Evolutionary conservation across 2,329 filamentous ascomycete genomes (phyloP), one percentile per base, ranked within the genome.

Genomic region (Fusarium sp.): DNA sequence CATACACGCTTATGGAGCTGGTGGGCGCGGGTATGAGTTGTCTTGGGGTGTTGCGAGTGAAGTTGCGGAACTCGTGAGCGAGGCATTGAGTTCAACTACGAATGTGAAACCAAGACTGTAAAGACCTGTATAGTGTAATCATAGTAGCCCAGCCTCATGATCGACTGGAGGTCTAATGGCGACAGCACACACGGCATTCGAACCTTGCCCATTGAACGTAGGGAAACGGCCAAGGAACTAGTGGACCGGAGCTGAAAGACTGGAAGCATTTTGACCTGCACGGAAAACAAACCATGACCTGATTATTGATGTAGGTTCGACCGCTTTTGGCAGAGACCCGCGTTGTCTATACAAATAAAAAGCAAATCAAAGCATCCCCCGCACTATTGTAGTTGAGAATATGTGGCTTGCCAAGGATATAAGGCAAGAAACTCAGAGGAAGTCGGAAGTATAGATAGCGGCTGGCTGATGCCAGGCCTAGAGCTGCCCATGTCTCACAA

Each of bases 21-120:
- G 84, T 4, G 86, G 86, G 4, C 77, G 86, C n/a, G 86, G 86
- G 0, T 88, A 81, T 64, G 86, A 88, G 73, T 63, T 88, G 7
- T 86, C 84, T 13, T 86, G 85, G 83, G 85, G 85, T 0, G 79
- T 88, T 6, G 85, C 85, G 0, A 78, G 78, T 42, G 81, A 81
- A 46, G 82, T 85, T 3, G 35, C 45, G 2, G 56, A 47, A 6
- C 39, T 71, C 41, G 57, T 31, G 3, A 58, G 48, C 7, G 46
- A 58, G 3, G 10, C 70, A 12, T 29, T 70, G 24, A 19, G 38
- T 0, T 45, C 25, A 1, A 12, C 36, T 2, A 22, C 34, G 4
- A 19, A n/a, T 3, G 6, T 7, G 7, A 52, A 46, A 39, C 25
- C 52, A 3, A 69, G 55, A 13, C 13, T 70, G 6, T 70, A 39